Evolutionary conservation across 306 rosid species (phyloP).

Genomic region (Cucurbita maxima): DNA sequence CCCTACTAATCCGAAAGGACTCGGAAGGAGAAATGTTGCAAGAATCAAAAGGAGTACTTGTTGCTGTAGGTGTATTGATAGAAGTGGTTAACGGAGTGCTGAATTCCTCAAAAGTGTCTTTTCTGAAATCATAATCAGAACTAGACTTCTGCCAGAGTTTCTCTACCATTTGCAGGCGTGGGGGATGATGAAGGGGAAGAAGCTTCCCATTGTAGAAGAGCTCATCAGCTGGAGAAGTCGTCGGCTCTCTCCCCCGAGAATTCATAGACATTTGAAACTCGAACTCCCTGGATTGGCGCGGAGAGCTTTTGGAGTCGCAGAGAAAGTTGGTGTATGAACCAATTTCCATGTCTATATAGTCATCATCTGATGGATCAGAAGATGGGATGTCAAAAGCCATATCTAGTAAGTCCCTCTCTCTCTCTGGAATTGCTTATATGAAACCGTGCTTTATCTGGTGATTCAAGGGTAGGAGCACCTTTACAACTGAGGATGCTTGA

Average conservation of each 20-base stretch:
- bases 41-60: slow-evolving; percentile 72
- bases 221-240: slow-evolving; percentile 98
- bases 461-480: slow-evolving; percentile 28
- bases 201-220: slow-evolving; percentile 98
- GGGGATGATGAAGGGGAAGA: slow-evolving; percentile 96
- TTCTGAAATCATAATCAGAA: slow-evolving; percentile 18
- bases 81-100: slow-evolving; percentile 68
- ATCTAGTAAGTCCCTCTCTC: slow-evolving; percentile 10
- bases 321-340: slow-evolving; percentile 43
- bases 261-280: slow-evolving; percentile 89
- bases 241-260: slow-evolving; percentile 35
- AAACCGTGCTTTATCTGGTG: slow-evolving; percentile 20
- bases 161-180: slow-evolving; percentile 77
- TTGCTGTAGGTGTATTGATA: slow-evolving; percentile 40
- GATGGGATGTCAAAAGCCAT: slow-evolving; percentile 44
- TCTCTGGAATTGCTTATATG: slow-evolving; percentile 7
- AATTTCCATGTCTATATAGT: slow-evolving; percentile 87
- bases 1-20: slow-evolving; percentile 67
- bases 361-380: slow-evolving; percentile 59
- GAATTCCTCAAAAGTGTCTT: slow-evolving; percentile 38
- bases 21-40: slow-evolving; percentile 73
- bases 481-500: slow-evolving; percentile 16
- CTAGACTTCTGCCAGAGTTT: slow-evolving; percentile 48
- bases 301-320: slow-evolving; percentile 30
- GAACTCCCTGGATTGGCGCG: slow-evolving; percentile 55